Base-by-base conservation (phyloP, 805 yeast genomes). In the Starmerella scarabaei region DNA sequence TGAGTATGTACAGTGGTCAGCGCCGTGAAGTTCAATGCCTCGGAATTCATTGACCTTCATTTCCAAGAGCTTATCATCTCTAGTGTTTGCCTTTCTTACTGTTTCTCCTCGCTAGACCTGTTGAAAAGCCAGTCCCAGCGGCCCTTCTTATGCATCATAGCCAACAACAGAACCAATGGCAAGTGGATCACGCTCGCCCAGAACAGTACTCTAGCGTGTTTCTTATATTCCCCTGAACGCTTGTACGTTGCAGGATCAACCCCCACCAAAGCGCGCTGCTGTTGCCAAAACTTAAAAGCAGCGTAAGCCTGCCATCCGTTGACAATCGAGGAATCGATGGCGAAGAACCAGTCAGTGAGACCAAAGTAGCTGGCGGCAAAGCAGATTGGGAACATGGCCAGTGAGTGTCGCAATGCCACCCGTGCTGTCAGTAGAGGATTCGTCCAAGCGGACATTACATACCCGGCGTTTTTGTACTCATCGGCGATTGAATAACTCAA, bases 131-230 rank as follows among this genome's bases (percentile, higher is more conserved):
- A 69, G 55, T 85, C 94, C 96, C 96, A 88, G 57, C 85, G 84
- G 5, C 95, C 95, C 57, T 78, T 78, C 61, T 91, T 91, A 60
- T 91, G 97, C 37, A 91, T 58, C 85, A 91, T 88, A 1, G 97
- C 96, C 44, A 91, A 64, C 16, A 85, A 78, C 39, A 91, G 64
- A 14, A 93, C 79, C 0, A 80, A 86, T 0, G 99, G 98, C 34
- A 91, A 63, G 52, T 91, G 97, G 76, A 88, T 75, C 1, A 91
- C 94, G 21, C 94, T 80, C 30, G 93, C 83, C 93, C 94, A 82
- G 58, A 91, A 91, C 32, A 86, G 69, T 56, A 78, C 79, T 44
- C 81, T 76, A 1, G 98, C 97, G 57, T 74, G 77, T 2, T 65
- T 50, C 52, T 72, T 75, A 3, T 93, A 40, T 37, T 50, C 50